Conservation (phyloP, 345 rosid species). For the Corchorus olitorius region DNA sequence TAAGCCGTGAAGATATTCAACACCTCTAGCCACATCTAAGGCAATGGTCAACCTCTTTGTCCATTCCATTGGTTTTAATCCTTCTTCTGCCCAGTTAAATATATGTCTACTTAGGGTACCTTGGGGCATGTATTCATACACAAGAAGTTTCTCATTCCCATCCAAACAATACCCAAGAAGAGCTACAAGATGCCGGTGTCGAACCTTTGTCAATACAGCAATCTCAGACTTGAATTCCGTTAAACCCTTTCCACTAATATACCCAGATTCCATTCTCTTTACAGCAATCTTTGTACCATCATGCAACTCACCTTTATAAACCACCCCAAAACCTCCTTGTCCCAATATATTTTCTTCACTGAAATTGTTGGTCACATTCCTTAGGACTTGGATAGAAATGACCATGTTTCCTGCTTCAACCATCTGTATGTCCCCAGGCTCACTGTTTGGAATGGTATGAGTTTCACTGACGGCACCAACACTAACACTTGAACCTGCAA, state of each 20-base stretch:
- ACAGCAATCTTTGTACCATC: constrained; percentile 91
- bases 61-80: constrained; percentile 72
- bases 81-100: constrained; percentile 71
- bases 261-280: constrained; percentile 83
- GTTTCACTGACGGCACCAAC: constrained; percentile 58
- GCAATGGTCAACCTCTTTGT: constrained; percentile 76
- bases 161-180: constrained; percentile 90
- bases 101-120: constrained; percentile 73
- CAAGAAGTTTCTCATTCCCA: constrained; percentile 89
- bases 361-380: constrained; percentile 79
- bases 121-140: constrained; percentile 86
- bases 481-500: constrained; percentile 66
- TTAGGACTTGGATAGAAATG: constrained; percentile 81
- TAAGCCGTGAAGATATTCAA: constrained; percentile 84
- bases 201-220: constrained; percentile 76
- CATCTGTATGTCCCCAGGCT: constrained; percentile 70
- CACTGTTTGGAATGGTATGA: constrained; percentile 58
- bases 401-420: constrained; percentile 85
- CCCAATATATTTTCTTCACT: constrained; percentile 73
- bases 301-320: constrained; percentile 78
- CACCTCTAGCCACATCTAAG: constrained; percentile 92
- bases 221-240: constrained; percentile 83
- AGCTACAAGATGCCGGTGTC: constrained; percentile 82
- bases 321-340: constrained; percentile 87
- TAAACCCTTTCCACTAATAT: constrained; percentile 64